phyloP scores from a whole-genome alignment of 2,329 filamentous ascomycete genomes.

The Cytospora piceicola region DNA sequence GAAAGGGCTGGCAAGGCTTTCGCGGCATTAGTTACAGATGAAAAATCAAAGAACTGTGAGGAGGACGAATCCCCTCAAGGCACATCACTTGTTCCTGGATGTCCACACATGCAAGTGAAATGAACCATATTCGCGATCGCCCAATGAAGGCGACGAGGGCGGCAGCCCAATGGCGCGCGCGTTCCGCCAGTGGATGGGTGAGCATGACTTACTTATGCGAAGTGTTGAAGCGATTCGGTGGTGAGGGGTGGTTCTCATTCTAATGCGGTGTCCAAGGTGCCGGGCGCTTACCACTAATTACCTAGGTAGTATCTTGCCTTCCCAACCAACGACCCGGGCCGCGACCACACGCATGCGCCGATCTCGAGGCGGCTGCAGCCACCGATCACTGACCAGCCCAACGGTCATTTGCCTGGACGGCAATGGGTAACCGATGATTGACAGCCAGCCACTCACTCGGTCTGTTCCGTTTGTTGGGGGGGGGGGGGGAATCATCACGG shows the following conservation, averaged over 20 bases:
- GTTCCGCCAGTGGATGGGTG: not conserved
- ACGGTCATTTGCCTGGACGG: not conserved
- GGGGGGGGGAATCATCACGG: not conserved
- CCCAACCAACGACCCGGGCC: constrained; percentile 12
- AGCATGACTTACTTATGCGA: not conserved
- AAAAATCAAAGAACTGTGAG: constrained; percentile 3
- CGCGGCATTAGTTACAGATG: constrained; percentile 11
- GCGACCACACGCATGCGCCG: constrained; percentile 19
- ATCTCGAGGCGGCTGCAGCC: constrained; percentile 20
- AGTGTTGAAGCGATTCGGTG: not conserved
- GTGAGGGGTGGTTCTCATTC: not conserved
- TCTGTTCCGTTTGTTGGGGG: not conserved
- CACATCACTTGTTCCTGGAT: not conserved
- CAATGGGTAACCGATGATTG: not conserved
- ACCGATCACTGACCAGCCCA: not conserved
- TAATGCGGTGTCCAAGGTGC: constrained; percentile 8
- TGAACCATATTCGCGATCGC: constrained; percentile 5
- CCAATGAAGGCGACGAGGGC: constrained; percentile 11
- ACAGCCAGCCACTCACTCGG: not conserved
- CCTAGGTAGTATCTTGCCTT: constrained; percentile 1
- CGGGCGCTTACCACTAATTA: constrained; percentile 26
- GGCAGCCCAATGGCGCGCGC: constrained; percentile 14
- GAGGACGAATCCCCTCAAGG: constrained; percentile 6
- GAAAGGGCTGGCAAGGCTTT: not conserved
- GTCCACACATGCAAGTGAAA: constrained; percentile 10